phyloP scores from a whole-genome alignment of 306 rosid species.

The Phaseolus lunatus region DNA sequence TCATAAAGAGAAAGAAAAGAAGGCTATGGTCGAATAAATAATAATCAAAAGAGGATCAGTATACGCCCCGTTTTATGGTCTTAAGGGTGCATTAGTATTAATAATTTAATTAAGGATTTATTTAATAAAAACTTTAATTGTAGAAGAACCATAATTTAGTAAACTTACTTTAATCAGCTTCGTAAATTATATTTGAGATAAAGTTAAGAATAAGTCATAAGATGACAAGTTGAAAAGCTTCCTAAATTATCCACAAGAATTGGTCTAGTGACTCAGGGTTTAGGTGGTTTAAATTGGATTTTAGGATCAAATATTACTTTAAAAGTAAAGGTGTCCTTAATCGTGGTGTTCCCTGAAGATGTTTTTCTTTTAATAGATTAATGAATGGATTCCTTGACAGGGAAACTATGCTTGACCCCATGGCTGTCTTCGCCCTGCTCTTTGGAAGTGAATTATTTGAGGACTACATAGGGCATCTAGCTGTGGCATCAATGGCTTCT shows the following conservation, averaged over 20 bases:
- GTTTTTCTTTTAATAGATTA: background rate
- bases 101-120: background rate
- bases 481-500: slow-evolving; percentile 94
- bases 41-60: slow-evolving; percentile 9
- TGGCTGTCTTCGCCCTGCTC: slow-evolving; percentile 83
- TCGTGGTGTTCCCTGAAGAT: background rate
- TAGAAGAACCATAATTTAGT: background rate
- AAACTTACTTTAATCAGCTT: background rate
- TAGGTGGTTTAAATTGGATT: background rate
- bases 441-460: slow-evolving; percentile 96
- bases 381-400: slow-evolving; percentile 56
- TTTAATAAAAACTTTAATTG: background rate
- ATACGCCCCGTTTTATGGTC: background rate
- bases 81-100: background rate
- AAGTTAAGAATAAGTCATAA: background rate
- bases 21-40: background rate
- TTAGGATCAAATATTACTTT: background rate
- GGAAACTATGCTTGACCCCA: slow-evolving; percentile 92
- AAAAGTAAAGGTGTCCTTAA: background rate
- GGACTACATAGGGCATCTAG: slow-evolving; percentile 88
- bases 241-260: background rate
- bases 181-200: background rate
- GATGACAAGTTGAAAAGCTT: background rate
- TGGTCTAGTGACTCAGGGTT: background rate
- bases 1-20: background rate